These are phyloP conservation scores for Microbotryum scabiosae DNA, from an alignment of 1,284 basidiomycete species.

Conservation along the genomic window DNA sequence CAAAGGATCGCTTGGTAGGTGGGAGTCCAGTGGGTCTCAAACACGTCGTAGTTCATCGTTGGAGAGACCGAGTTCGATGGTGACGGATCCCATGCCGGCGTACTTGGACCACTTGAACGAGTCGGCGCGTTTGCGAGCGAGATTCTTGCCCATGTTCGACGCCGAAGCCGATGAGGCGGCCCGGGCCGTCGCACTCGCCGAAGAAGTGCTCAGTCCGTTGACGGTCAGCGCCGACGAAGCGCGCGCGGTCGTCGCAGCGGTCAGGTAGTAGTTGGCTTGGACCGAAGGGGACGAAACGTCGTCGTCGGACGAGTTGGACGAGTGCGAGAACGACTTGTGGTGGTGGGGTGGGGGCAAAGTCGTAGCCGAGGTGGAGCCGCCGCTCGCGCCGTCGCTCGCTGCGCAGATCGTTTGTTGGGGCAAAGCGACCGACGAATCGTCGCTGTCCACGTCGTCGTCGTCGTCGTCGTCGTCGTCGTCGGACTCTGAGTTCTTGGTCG, in stretches of 20 bases:
- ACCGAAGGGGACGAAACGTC: neutral
- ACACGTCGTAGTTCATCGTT: constrained; percentile 2
- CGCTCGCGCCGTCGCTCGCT: no score
- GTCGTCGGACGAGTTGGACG: neutral
- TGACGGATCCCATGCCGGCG: neutral
- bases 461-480: neutral
- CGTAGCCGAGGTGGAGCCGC: neutral
- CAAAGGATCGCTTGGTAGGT: no score
- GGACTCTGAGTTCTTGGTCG: neutral
- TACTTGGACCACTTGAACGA: constrained; percentile 2
- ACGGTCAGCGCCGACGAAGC: neutral
- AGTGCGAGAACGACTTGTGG: neutral
- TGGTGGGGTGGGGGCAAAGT: neutral
- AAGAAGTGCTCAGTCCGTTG: neutral
- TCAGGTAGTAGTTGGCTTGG: neutral
- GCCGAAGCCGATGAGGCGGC: neutral
- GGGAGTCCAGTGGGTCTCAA: neutral
- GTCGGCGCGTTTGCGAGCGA: constrained; percentile 1
- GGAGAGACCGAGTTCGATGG: neutral
- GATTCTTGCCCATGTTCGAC: neutral
- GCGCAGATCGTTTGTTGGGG: neutral
- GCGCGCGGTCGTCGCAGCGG: neutral
- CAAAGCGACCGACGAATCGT: neutral
- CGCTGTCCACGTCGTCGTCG: neutral
- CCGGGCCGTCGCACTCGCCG: neutral